A percentile compares a stretch with the other conserved stretches of the same genome.
Evolutionary conservation across 2,329 filamentous ascomycete species (phyloP).

Genomic region (Colletotrichum sp.): DNA sequence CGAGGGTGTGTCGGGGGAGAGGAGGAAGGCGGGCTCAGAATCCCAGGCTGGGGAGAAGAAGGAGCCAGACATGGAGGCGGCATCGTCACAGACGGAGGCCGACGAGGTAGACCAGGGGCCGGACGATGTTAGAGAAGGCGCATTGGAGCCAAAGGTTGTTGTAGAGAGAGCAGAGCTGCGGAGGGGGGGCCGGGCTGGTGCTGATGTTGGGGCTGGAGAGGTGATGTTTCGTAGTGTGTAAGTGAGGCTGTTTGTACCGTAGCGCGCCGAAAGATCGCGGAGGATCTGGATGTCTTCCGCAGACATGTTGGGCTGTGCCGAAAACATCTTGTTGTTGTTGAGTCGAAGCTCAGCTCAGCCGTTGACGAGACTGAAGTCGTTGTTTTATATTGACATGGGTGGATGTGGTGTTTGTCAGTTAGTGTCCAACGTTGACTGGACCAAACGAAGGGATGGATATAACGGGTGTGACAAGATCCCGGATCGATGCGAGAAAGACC

Average conservation of each 20-base stretch:
- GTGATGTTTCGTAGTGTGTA: background rate
- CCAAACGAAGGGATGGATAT: background rate
- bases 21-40: constrained; percentile 42
- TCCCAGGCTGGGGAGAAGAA: constrained; percentile 22
- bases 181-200: background rate
- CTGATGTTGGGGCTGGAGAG: background rate
- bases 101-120: constrained; percentile 44
- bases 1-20: constrained; percentile 32
- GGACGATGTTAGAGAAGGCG: constrained; percentile 35
- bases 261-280: constrained; percentile 1
- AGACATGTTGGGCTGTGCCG: background rate
- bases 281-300: background rate
- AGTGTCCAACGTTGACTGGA: background rate
- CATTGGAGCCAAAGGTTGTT: constrained; percentile 44
- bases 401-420: background rate
- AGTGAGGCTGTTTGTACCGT: constrained; percentile 1
- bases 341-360: background rate
- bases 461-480: background rate
- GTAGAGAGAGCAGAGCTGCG: constrained; percentile 43
- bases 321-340: background rate
- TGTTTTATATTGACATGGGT: background rate
- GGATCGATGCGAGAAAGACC: background rate
- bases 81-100: constrained; percentile 42
- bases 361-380: background rate
- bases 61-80: constrained; percentile 40